These are phyloP conservation scores for Metschnikowia orientalis DNA, from an alignment of 805 yeast genomes.

Conservation along the genomic window DNA sequence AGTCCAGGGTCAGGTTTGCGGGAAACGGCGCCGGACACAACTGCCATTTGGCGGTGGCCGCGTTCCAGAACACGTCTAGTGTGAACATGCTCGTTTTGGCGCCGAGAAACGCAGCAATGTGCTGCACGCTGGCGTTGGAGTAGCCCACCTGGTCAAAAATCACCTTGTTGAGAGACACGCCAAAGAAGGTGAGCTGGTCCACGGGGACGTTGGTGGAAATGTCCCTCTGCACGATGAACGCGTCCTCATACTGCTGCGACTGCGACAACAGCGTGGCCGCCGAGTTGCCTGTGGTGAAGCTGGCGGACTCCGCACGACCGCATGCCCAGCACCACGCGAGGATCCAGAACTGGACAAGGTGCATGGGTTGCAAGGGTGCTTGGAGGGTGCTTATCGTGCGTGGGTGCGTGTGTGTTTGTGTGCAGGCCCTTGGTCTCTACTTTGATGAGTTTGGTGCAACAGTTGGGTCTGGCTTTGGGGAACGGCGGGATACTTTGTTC, in stretches of 20 bases:
- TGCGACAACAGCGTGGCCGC: too few species aligned
- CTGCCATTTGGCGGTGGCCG: conserved; percentile 44
- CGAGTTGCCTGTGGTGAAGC: too few species aligned
- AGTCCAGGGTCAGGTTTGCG: conserved; percentile 20
- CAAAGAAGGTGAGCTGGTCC: conserved; percentile 30
- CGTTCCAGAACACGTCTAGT: conserved; percentile 54
- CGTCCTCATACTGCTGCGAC: conserved; percentile 14
- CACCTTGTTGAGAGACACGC: conserved; percentile 27
- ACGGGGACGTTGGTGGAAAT: conserved; percentile 27
- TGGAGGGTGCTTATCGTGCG: too few species aligned
- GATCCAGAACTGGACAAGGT: conserved; percentile 2
- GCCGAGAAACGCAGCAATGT: conserved; percentile 12
- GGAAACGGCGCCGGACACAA: conserved; percentile 48
- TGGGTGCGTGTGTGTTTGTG: too few species aligned
- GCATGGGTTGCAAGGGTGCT: conserved; percentile 3
- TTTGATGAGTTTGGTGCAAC: too few species aligned
- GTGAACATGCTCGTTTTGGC: conserved; percentile 14
- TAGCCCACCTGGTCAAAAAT: conserved; percentile 32
- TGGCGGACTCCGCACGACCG: not conserved
- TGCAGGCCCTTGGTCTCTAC: too few species aligned
- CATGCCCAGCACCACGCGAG: not conserved
- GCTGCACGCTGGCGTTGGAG: conserved; percentile 9
- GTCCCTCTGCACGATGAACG: conserved; percentile 34
- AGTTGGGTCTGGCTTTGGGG: too few species aligned
- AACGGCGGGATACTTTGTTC: too few species aligned